phyloP scores from a whole-genome alignment of 192 early-diverging fungal species.

The Coemansia sp. region DNA sequence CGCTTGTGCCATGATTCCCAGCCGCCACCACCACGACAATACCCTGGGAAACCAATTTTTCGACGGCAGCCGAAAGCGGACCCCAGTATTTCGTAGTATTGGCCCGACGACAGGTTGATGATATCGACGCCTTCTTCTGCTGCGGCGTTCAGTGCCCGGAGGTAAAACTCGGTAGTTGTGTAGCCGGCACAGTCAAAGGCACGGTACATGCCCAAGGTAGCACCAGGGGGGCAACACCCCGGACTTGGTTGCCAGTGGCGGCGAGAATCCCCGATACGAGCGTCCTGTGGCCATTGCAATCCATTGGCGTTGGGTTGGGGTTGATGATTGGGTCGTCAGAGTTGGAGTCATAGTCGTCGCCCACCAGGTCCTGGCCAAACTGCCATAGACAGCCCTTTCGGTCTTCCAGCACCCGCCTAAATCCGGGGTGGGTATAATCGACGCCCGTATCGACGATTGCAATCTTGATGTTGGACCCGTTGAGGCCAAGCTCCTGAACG shows the following conservation, averaged over 20 bases:
- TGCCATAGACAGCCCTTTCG: constrained; percentile 53
- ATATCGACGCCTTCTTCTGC: constrained; percentile 47
- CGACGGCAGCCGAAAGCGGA: constrained; percentile 45
- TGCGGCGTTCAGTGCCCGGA: constrained; percentile 54
- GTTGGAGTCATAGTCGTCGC: constrained; percentile 48
- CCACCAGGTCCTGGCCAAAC: constrained; percentile 60
- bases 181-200: constrained; percentile 50
- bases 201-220: constrained; percentile 60
- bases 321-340: constrained; percentile 27
- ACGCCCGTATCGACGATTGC: constrained; percentile 65
- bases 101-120: constrained; percentile 63
- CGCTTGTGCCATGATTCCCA: constrained; percentile 69
- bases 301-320: constrained; percentile 49
- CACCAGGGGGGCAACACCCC: constrained; percentile 63
- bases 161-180: constrained; percentile 35
- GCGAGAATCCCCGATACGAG: constrained; percentile 61
- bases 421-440: constrained; percentile 60
- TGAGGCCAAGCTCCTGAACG: constrained; percentile 42
- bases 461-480: constrained; percentile 60
- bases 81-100: constrained; percentile 51
- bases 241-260: constrained; percentile 29
- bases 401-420: constrained; percentile 53
- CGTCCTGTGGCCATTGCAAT: constrained; percentile 63
- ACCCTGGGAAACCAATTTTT: constrained; percentile 44
- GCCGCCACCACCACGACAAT: constrained; percentile 59